Evolutionary conservation across 257 asterid species (phyloP).

Genomic region (Leptodermis oblonga): DNA sequence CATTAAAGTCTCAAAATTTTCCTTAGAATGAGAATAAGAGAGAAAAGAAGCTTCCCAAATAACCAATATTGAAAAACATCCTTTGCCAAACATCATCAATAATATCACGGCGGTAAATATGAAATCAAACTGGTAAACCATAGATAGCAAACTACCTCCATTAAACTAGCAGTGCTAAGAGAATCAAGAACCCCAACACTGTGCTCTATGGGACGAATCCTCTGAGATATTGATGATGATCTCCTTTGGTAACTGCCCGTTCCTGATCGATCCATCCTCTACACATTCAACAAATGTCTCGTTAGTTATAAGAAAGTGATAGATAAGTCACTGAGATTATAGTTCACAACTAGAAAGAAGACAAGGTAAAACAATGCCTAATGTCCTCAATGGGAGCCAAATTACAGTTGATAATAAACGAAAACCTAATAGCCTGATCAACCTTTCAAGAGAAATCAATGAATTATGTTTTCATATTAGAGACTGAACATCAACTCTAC

Average conservation of each 20-base stretch:
- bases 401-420: background rate
- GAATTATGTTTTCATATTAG: background rate
- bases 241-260: constrained; percentile 55
- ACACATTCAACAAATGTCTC: constrained; percentile 14
- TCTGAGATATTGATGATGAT: constrained; percentile 60
- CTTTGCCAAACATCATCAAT: background rate
- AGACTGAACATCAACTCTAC: background rate
- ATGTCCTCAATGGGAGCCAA: background rate
- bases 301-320: background rate
- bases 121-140: background rate
- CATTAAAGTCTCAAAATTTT: background rate
- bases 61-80: background rate
- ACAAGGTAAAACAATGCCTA: background rate
- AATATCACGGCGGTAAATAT: background rate
- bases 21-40: background rate
- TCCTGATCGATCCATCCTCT: constrained; percentile 77
- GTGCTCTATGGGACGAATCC: constrained; percentile 38
- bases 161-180: constrained; percentile 67
- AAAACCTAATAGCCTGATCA: no score
- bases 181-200: constrained; percentile 49
- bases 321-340: background rate
- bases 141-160: constrained; percentile 47
- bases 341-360: background rate
- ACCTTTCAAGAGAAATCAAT: background rate
- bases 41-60: background rate